Base-by-base conservation (phyloP, 352 stramenopile genomes). In the Phytophthora melonis region DNA sequence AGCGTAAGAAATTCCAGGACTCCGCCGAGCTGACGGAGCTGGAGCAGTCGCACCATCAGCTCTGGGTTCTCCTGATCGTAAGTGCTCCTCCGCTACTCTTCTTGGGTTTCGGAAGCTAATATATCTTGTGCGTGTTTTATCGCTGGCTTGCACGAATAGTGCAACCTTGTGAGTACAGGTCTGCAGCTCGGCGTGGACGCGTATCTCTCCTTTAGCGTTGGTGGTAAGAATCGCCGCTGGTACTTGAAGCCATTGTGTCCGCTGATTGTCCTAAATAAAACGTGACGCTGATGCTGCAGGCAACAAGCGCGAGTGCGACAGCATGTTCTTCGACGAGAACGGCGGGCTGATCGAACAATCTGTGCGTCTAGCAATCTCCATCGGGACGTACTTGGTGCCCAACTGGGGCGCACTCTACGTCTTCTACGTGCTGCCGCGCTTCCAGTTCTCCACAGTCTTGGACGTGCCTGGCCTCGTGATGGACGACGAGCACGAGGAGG, bases 371-470 rank as follows among this genome's bases (percentile, higher is more conserved):
- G 36, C 72, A 43, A 79, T 93, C 45, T 86, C 84, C 21, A 59
- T 87, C 7, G 76, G 81, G 32, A 83, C 78, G 57, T 90, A 88
- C 52, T 59, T 92, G 45, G 53, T 91, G 34, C 86, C 86, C 14
- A 91, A 90, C 59, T 92, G 83, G 83, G 83, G 83, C 36, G 85
- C 66, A 4, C 66, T 93, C 52, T 92, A 92, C 72, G 86, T 93
- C 21, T 93, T 93, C 72, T 93, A 86, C 55, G 66, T 90, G 61
- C 63, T 91, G 49, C 80, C 83, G 32, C 84, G 86, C 25, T 89
- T 88, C 70, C 83, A 91, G 72, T 92, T 91, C 58, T 81, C 78
- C 30, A 90, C 83, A 18, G 56, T 75, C 23, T 68, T 93, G 21
- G 86, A 93, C 45, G 68, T 93, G 18, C 81, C 86, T 2, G 86